Evolutionary conservation across 1,284 basidiomycete species (phyloP), one percentile per base, ranked within the genome.

Genomic region (Albatrellus sp.): DNA sequence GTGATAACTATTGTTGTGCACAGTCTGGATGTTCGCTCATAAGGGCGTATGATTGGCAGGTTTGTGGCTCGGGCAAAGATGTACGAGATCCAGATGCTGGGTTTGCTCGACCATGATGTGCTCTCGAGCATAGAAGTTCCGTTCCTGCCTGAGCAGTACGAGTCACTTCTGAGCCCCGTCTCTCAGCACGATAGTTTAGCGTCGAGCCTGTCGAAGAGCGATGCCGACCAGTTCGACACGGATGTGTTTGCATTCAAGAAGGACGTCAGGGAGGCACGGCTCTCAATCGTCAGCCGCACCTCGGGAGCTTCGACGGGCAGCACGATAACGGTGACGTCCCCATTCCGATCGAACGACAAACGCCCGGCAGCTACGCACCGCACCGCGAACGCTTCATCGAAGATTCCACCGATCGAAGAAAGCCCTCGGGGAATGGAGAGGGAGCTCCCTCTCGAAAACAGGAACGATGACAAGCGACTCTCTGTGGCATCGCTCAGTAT

Each of bases 11-110:
- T 37, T 14, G 24, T 20, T 30, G n/a, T 28, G 19, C 30, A 11
- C 1, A 5, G 8, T 19, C 16, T 17, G 10, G 7, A 17, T 46
- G 30, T 14, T 16, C 20, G 34, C 20, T 13, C 14, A 11, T 33
- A 13, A 39, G 12, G 19, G 48, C 17, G 43, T 17, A 4, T 28
- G 32, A 12, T 37, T 16, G 20, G 3, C 50, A 88, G 85, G 51
- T 97, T 96, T 57, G 71, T 96, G 20, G 82, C 90, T 2, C 78
- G 90, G 36, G 90, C 87, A 33, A 90, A 88, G 63, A 93, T 96
- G 89, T 86, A 90, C 54, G 86, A 93, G 57, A 90, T 94, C 38
- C 86, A 94, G 57, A 92, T 90, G 86, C 72, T 94, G 7, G 91
- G 91, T 3, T 68, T 93, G 8, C 68, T 94, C 40, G 90, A 91